Conservation (phyloP, 371 early-diverging fungal species). For the Mucor irregularis region DNA sequence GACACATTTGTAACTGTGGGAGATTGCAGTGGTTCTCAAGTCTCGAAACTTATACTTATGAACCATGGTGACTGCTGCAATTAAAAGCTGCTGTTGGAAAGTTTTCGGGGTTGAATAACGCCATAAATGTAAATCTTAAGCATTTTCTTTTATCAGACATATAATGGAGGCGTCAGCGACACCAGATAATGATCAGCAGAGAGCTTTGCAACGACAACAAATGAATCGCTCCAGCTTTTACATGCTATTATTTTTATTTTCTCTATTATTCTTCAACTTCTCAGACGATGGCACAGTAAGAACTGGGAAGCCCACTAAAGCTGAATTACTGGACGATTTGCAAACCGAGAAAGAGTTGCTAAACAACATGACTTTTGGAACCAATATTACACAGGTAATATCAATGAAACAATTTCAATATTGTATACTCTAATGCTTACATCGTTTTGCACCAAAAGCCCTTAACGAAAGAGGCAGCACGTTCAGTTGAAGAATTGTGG, state of each 20-base stretch:
- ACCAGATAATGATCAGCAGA: slow-evolving; percentile 23
- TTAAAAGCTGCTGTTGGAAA: too few relatives aligned
- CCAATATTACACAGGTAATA: slow-evolving; percentile 51
- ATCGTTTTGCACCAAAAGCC: too few relatives aligned
- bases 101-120: too few relatives aligned
- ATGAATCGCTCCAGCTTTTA: slow-evolving; percentile 50
- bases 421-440: background rate
- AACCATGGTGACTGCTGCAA: too few relatives aligned
- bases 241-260: slow-evolving; percentile 45
- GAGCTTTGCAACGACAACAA: slow-evolving; percentile 33
- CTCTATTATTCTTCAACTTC: slow-evolving; percentile 45
- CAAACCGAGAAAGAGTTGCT: slow-evolving; percentile 41
- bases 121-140: too few relatives aligned
- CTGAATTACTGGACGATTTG: slow-evolving; percentile 34
- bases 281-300: slow-evolving; percentile 41
- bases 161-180: slow-evolving; percentile 1
- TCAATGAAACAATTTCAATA: background rate
- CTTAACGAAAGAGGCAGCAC: slow-evolving; percentile 32
- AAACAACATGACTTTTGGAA: slow-evolving; percentile 55
- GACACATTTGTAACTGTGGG: too few relatives aligned
- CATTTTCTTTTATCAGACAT: too few relatives aligned
- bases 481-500: slow-evolving; percentile 35
- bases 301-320: slow-evolving; percentile 31
- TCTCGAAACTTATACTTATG: too few relatives aligned
- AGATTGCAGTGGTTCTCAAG: too few relatives aligned